Evolutionary conservation across 371 early-diverging fungal species (phyloP).

Genomic region (Batkoa obscura): DNA sequence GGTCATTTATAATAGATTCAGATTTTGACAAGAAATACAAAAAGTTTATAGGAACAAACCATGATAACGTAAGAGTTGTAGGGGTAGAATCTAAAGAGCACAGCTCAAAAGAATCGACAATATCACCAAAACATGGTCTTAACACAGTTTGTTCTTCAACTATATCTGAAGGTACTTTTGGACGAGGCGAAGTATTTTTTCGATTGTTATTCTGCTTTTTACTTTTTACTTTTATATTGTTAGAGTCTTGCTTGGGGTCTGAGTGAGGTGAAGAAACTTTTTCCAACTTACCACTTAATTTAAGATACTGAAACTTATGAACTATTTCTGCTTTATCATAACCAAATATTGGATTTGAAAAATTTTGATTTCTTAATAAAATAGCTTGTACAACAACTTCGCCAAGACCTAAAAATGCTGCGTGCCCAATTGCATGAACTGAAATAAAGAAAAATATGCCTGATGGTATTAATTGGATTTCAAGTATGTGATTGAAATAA

Average conservation of each 20-base stretch:
- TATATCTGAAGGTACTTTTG: not conserved
- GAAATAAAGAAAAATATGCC: not conserved
- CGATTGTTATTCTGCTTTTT: not conserved
- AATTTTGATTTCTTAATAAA: not conserved
- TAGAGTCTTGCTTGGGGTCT: not conserved
- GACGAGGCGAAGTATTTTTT: not conserved
- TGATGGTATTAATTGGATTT: too few species aligned
- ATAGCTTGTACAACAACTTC: not conserved
- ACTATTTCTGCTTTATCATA: not conserved
- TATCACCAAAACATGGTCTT: not conserved
- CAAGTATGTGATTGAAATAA: not conserved
- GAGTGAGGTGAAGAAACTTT: not conserved
- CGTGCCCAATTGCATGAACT: not conserved
- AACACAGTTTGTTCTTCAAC: not conserved
- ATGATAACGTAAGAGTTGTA: not conserved
- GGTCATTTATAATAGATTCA: not conserved
- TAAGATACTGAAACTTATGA: slow-evolving; percentile 3
- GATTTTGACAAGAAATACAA: not conserved
- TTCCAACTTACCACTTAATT: slow-evolving; percentile 1
- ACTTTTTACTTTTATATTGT: not conserved
- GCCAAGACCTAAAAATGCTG: not conserved
- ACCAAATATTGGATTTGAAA: not conserved
- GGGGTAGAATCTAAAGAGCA: not conserved
- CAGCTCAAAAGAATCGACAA: slow-evolving; percentile 2
- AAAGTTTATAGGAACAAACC: not conserved